Evolutionary conservation across 169 alveolate genomes (phyloP).

Genomic region (Cryptosporidium canis): DNA sequence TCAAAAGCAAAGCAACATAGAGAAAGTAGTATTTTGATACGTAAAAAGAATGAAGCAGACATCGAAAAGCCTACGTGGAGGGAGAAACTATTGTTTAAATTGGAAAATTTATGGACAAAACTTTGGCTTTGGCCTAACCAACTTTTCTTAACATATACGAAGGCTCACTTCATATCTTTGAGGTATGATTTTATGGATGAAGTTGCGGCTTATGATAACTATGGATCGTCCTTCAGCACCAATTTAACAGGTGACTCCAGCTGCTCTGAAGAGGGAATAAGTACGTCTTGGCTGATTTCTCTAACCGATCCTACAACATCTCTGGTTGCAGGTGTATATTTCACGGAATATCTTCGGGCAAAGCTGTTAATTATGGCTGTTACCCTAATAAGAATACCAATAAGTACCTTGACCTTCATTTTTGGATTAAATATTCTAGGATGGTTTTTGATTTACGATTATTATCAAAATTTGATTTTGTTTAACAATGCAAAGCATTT

Average conservation of each 20-base stretch:
- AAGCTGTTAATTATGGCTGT: slow-evolving; percentile 60
- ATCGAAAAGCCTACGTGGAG: slow-evolving; percentile 9
- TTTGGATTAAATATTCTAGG: background rate
- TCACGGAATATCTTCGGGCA: slow-evolving; percentile 58
- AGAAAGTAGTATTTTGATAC: background rate
- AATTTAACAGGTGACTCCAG: slow-evolving; percentile 18
- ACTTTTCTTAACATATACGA: slow-evolving; percentile 40
- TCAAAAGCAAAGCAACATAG: background rate
- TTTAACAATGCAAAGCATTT: slow-evolving; percentile 12
- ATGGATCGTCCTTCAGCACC: slow-evolving; percentile 60
- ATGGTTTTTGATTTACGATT: slow-evolving; percentile 41
- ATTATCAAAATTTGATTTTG: slow-evolving; percentile 13
- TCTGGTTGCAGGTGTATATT: slow-evolving; percentile 68
- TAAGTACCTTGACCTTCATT: slow-evolving; percentile 29
- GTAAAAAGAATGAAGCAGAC: background rate
- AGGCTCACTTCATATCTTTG: slow-evolving; percentile 68
- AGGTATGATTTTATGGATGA: slow-evolving; percentile 71
- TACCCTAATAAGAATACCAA: slow-evolving; percentile 68
- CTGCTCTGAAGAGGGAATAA: slow-evolving; percentile 13
- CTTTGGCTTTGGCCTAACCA: slow-evolving; percentile 57
- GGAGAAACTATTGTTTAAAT: background rate
- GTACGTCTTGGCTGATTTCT: slow-evolving; percentile 50
- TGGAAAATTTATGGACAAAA: background rate
- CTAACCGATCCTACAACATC: slow-evolving; percentile 60
- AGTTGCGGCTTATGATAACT: slow-evolving; percentile 64